These are phyloP conservation scores for Stemphylium beticola DNA, from an alignment of 2,329 filamentous ascomycete species.

Conservation along the genomic window DNA sequence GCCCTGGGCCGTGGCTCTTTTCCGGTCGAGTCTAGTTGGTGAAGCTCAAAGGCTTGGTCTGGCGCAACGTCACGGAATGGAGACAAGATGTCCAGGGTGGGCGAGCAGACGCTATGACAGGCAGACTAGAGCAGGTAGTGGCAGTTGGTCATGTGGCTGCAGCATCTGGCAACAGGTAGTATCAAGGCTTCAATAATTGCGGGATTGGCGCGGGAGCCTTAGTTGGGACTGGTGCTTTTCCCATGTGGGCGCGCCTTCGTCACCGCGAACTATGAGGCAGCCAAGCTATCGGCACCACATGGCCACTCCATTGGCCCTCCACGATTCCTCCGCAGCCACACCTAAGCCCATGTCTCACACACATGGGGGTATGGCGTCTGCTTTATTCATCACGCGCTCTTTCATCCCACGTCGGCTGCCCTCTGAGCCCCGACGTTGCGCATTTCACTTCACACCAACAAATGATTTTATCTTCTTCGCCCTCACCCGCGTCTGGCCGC, in stretches of 20 bases:
- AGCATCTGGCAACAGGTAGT: slow-evolving; percentile 14
- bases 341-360: neutral
- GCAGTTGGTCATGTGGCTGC: slow-evolving; percentile 15
- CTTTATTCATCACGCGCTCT: neutral
- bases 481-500: neutral
- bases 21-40: slow-evolving; percentile 27
- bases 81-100: slow-evolving; percentile 37
- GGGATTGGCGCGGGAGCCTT: slow-evolving; percentile 17
- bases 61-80: slow-evolving; percentile 24
- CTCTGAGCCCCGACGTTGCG: too few relatives aligned
- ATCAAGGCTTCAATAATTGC: slow-evolving; percentile 7
- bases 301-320: slow-evolving; percentile 14
- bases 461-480: neutral
- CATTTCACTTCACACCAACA: too few relatives aligned
- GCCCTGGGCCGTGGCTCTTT: slow-evolving; percentile 5
- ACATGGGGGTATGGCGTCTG: neutral
- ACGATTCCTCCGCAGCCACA: neutral
- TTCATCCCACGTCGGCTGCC: neutral
- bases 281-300: slow-evolving; percentile 5
- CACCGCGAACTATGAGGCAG: slow-evolving; percentile 6
- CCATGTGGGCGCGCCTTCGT: slow-evolving; percentile 13
- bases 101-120: slow-evolving; percentile 8
- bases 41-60: slow-evolving; percentile 41
- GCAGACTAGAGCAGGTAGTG: slow-evolving; percentile 11
- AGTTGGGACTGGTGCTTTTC: slow-evolving; percentile 3